These are phyloP conservation scores for Pseudogymnoascus sp. DNA, from an alignment of 2,329 filamentous ascomycete genomes.

Conservation along the genomic window DNA sequence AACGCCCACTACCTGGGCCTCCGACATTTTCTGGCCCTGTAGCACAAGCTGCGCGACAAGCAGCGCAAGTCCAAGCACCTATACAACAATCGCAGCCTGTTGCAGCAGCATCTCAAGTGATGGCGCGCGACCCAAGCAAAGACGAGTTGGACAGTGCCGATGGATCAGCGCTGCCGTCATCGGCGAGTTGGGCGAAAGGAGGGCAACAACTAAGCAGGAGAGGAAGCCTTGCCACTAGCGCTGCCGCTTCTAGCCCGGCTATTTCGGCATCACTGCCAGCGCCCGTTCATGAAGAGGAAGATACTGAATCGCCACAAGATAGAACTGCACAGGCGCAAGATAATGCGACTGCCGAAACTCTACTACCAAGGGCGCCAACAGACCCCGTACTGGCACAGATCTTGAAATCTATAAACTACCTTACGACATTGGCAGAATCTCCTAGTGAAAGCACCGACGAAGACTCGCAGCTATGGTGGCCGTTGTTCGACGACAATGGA, in stretches of 20 bases:
- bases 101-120: conserved; percentile 47
- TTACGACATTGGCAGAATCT: conserved; percentile 14
- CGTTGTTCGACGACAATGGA: conserved; percentile 74
- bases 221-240: conserved; percentile 74
- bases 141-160: conserved; percentile 70
- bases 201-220: conserved; percentile 59
- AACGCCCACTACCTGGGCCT: conserved; percentile 53
- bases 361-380: conserved; percentile 16
- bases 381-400: conserved; percentile 32
- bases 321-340: conserved; percentile 12
- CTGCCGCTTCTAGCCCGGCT: conserved; percentile 74
- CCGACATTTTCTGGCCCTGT: conserved; percentile 38
- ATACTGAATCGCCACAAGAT: conserved; percentile 31
- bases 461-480: conserved; percentile 27
- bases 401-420: conserved; percentile 39
- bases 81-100: conserved; percentile 28
- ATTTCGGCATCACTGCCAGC: conserved; percentile 53
- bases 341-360: conserved; percentile 10
- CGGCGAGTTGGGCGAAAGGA: conserved; percentile 83
- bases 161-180: conserved; percentile 82
- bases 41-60: conserved; percentile 47
- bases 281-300: conserved; percentile 41
- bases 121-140: conserved; percentile 71
- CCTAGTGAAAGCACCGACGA: conserved; percentile 23
- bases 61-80: conserved; percentile 33